Percentiles rank a stretch among this genome's conserved stretches.
These are phyloP conservation scores for Colletotrichum falcatum DNA, from an alignment of 2,329 filamentous ascomycete genomes.

Conservation along the genomic window DNA sequence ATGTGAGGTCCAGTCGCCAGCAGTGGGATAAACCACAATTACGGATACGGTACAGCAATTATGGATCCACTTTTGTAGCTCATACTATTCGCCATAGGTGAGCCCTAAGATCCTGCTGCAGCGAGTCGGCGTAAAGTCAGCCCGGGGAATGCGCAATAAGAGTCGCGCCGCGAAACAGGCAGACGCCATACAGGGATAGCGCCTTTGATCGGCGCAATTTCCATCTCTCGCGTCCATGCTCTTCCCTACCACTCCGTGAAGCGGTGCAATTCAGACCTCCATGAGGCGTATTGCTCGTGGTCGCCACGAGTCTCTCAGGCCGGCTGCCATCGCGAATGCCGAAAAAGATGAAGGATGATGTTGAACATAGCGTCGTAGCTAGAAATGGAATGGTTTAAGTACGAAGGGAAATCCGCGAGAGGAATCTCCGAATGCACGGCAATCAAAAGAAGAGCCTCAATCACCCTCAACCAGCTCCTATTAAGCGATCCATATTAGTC, in stretches of 20 bases:
- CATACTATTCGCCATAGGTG: too few species aligned
- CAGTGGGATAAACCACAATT: too few species aligned
- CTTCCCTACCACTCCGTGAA: neutral
- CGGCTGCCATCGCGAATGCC: neutral
- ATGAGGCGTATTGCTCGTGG: neutral
- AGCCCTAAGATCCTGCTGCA: neutral
- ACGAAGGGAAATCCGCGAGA: neutral
- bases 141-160: neutral
- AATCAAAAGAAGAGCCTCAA: neutral
- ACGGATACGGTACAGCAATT: too few species aligned
- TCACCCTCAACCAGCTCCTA: neutral
- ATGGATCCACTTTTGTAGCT: too few species aligned
- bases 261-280: constrained; percentile 11
- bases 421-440: neutral
- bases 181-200: neutral
- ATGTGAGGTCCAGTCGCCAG: too few species aligned
- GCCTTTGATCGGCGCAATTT: neutral
- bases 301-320: neutral
- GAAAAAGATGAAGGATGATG: neutral
- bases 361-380: too few species aligned
- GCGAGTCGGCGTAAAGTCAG: constrained; percentile 20
- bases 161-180: neutral
- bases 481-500: too few species aligned
- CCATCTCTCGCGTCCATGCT: neutral
- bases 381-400: neutral